Conservation (phyloP, 73 alveolate genomes). For the Stentor coeruleus region DNA sequence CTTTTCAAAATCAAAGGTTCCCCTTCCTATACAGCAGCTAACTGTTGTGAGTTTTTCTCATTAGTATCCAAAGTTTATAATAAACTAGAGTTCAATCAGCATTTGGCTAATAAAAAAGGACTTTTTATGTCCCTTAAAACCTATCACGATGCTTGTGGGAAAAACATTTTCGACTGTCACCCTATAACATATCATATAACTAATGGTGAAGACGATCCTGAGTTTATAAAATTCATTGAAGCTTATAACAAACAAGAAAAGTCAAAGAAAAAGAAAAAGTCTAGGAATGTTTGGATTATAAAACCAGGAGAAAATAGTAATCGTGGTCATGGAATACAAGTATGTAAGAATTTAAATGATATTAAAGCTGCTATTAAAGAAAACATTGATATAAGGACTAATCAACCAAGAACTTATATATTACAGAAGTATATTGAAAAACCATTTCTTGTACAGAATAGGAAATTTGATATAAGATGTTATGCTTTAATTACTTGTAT, state of each 20-base stretch:
- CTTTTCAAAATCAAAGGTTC: not conserved
- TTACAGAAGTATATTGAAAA: conserved; percentile 61
- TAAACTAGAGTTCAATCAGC: conserved; percentile 24
- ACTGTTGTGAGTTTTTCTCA: not conserved
- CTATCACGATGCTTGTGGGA: conserved; percentile 60
- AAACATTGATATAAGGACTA: conserved; percentile 29
- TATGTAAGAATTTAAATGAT: conserved; percentile 10
- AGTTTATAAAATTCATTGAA: conserved; percentile 23
- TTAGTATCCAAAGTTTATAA: not conserved
- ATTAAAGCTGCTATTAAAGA: conserved; percentile 27
- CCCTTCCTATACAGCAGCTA: not conserved
- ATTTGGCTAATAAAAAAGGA: conserved; percentile 23
- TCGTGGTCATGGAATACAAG: conserved; percentile 51
- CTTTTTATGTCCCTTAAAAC: conserved; percentile 63
- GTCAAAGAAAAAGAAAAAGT: conserved; percentile 28
- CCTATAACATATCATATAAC: conserved; percentile 29
- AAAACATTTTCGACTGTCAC: conserved; percentile 2
- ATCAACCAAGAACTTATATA: conserved; percentile 47
- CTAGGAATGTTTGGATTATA: conserved; percentile 40
- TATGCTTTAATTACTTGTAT: conserved; percentile 54
- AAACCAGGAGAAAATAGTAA: conserved; percentile 56
- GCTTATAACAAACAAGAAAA: conserved; percentile 32
- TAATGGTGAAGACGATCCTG: conserved; percentile 27
- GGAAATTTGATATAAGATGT: conserved; percentile 75
- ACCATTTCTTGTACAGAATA: conserved; percentile 54